Evolutionary conservation across 495 filamentous ascomycete genomes (phyloP), one percentile per base, ranked within the genome.

Genomic region (Platismatia glauca): DNA sequence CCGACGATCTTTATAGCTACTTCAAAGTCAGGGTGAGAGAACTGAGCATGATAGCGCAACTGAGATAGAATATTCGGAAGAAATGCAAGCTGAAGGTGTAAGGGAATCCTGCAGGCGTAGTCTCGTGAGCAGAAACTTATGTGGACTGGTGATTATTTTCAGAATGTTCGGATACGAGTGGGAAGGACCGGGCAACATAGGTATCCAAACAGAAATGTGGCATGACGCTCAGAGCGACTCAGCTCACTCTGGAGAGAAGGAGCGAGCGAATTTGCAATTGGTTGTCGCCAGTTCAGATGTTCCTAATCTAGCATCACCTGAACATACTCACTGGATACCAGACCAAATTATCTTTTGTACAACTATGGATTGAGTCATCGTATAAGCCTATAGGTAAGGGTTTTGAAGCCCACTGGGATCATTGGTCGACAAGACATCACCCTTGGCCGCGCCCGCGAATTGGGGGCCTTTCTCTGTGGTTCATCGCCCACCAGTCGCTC

Each of bases 381-480:
- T 35, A 27, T 18, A 52, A 60, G 16, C 24, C 34, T 61, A 55
- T 38, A 61, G 59, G n/a, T 22, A 55, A 39, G n/a, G 35, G 16
- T 61, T 61, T 35, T 29, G 24, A 24, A 55, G 27, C 7, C 35
- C 59, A 53, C 31, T 44, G 38, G 55, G 27, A n/a, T 35, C 29
- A 43, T 27, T 35, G 27, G 18, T 34, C 18, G 59, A 7, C n/a
- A 33, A 11, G 52, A 20, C 12, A 8, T 50, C n/a, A 6, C 3
- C 18, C 18, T 7, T 27, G 12, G 29, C 15, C 35, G 24, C 34
- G 31, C 52, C 13, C 37, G 55, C 34, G 24, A 22, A 12, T 41
- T 55, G 46, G 24, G 18, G 27, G 16, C 52, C 16, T 18, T 55
- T 39, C 33, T 48, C 18, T 57, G 53, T 46, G 29, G 34, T 39